Evolutionary conservation across 2,329 filamentous ascomycete species (phyloP), one percentile per base, ranked within the genome.

Genomic region (Herpotrichia juniperi): DNA sequence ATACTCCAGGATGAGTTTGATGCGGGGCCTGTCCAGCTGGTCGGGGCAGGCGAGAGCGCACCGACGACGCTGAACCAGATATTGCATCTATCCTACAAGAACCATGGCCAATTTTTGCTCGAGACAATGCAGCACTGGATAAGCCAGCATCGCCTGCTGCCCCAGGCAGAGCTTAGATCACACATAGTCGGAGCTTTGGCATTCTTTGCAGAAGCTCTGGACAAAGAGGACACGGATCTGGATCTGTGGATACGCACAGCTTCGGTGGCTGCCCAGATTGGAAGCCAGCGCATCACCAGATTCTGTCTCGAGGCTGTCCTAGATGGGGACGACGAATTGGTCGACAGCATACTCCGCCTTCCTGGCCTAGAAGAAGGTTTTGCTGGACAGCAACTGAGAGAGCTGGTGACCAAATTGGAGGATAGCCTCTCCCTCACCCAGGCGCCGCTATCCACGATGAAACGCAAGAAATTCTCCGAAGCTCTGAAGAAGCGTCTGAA

Each of bases 1-100:
- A 70, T 74, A 35, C 64, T 72, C 10, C 68, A 72, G 47, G 72
- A 74, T 30, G 72, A 74, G 50, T 69, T 68, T 50, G 71, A 75
- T 9, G 61, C 68, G 1, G 72, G 69, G 1, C 73, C 74, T 5
- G 61, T 81, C 81, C 58, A 77, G 58, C 64, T 61, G 19, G 82
- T 83, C 24, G 83, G 83, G 51, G 84, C 87, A 44, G 84, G 85
- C 43, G 91, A 96, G 58, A 87, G 85, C 24, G 86, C 87, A 2
- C 90, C 88, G 14, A 94, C 89, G 67, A 93, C 88, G 43, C 78
- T 97, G 9, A 88, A 91, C 0, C 93, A 97, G 67, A 92, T 96
- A 10, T 81, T 97, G 17, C 97, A 96, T 66, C 83, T 99, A 7
- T 90, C 93, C 1, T 91, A 96, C 79, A 99, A 97, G 74, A 99